Conservation (phyloP, 495 filamentous ascomycete species). For the Darksidea phi region DNA sequence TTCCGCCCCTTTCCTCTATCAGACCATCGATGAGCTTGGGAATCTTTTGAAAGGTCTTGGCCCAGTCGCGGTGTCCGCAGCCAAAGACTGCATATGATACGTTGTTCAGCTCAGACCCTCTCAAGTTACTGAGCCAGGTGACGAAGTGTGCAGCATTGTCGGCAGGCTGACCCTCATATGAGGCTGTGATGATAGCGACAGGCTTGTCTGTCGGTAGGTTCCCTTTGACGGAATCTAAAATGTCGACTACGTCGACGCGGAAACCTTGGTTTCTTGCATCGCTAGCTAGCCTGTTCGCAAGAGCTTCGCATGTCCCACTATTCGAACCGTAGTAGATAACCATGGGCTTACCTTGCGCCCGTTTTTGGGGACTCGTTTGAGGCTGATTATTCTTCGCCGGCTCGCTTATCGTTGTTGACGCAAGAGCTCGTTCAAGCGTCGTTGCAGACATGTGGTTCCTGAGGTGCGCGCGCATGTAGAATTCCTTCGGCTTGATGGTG, state of each 20-base stretch:
- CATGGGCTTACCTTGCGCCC: slow-evolving; percentile 48
- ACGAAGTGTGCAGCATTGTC: slow-evolving; percentile 72
- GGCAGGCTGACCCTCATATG: slow-evolving; percentile 73
- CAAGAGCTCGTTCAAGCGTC: slow-evolving; percentile 54
- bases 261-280: slow-evolving; percentile 61
- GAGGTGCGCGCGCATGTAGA: slow-evolving; percentile 65
- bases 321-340: slow-evolving; percentile 73
- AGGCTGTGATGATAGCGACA: slow-evolving; percentile 65
- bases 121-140: slow-evolving; percentile 59
- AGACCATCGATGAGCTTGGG: slow-evolving; percentile 62
- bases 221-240: slow-evolving; percentile 61
- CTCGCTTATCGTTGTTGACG: slow-evolving; percentile 35
- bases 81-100: slow-evolving; percentile 65
- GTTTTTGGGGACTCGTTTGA: slow-evolving; percentile 16
- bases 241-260: slow-evolving; percentile 50
- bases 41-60: slow-evolving; percentile 67
- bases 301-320: slow-evolving; percentile 67
- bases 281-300: slow-evolving; percentile 62
- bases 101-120: slow-evolving; percentile 39
- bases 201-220: slow-evolving; percentile 62
- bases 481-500: slow-evolving; percentile 73
- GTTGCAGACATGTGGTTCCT: slow-evolving; percentile 57
- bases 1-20: slow-evolving; percentile 38
- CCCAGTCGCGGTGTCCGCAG: slow-evolving; percentile 64
- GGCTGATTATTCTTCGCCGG: slow-evolving; percentile 33